Evolutionary conservation across 2,329 filamentous ascomycete species (phyloP).

Genomic region (Cladosporium sp.): DNA sequence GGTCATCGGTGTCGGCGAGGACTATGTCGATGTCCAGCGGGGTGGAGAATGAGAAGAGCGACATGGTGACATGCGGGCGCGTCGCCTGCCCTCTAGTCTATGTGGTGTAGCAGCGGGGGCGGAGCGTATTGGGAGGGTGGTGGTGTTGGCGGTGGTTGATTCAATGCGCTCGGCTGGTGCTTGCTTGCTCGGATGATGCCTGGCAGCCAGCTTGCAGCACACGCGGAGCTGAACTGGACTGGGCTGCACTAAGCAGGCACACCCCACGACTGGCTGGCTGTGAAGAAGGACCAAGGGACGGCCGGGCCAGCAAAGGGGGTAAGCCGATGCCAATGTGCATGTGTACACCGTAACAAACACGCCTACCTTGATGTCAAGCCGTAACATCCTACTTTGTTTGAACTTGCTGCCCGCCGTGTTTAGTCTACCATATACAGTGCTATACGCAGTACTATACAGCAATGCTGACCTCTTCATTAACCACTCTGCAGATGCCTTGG

Average conservation of each 20-base stretch:
- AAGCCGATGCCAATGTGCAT: neutral
- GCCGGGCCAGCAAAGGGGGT: neutral
- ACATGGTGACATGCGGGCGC: constrained; percentile 59
- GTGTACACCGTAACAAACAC: neutral
- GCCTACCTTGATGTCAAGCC: neutral
- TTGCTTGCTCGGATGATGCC: neutral
- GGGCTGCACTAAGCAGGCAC: neutral
- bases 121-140: neutral
- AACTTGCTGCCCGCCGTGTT: neutral
- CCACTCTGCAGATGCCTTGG: neutral
- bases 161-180: constrained; percentile 5
- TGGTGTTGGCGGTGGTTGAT: neutral
- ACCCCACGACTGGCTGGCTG: neutral
- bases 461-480: neutral
- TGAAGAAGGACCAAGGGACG: constrained; percentile 5
- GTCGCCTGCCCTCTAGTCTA: constrained; percentile 15
- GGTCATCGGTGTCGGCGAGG: constrained; percentile 90
- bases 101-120: neutral
- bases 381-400: neutral
- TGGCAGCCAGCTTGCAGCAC: constrained; percentile 3
- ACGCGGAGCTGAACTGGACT: neutral
- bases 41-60: constrained; percentile 91
- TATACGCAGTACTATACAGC: neutral
- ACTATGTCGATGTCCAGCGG: constrained; percentile 99
- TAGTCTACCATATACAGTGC: neutral